phyloP scores from a whole-genome alignment of 1,139 yeast species.

The Meyerozyma athensensis region DNA sequence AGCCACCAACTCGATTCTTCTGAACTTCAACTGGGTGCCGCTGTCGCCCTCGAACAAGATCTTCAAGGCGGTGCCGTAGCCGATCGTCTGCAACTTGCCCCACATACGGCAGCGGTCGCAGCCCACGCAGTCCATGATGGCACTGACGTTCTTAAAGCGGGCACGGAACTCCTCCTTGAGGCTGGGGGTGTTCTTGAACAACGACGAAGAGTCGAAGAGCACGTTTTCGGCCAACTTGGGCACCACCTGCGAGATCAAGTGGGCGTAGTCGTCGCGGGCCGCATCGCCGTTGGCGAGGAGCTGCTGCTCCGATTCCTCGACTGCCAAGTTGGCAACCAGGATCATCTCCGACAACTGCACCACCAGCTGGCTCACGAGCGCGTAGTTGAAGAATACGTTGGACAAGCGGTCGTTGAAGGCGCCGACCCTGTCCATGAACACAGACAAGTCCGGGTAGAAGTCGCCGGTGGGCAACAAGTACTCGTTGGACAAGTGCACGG shows the following conservation, averaged over 20 bases:
- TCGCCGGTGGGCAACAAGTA: constrained; percentile 71
- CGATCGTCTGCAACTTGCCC: constrained; percentile 97
- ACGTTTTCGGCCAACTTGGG: constrained; percentile 25
- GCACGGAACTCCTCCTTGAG: constrained; percentile 77
- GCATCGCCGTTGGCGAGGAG: constrained; percentile 44
- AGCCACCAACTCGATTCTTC: constrained; percentile 86
- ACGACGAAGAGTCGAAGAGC: constrained; percentile 41
- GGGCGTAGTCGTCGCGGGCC: constrained; percentile 31
- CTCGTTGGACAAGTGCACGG: constrained; percentile 88
- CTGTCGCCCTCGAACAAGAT: constrained; percentile 72
- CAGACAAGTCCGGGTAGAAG: constrained; percentile 77
- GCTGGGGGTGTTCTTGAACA: constrained; percentile 48
- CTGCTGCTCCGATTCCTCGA: constrained; percentile 26
- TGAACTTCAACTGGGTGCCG: constrained; percentile 45
- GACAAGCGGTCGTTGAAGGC: constrained; percentile 82
- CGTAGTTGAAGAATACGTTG: constrained; percentile 89
- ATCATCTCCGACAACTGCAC: constrained; percentile 48
- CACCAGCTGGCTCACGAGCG: constrained; percentile 77
- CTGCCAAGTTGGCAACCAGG: constrained; percentile 11
- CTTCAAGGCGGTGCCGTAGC: constrained; percentile 94
- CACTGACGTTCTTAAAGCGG: constrained; percentile 84
- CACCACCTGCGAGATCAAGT: constrained; percentile 24
- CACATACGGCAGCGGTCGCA: constrained; percentile 96
- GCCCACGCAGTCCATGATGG: constrained; percentile 96
- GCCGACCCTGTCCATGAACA: constrained; percentile 90